A percentile compares a stretch with the other conserved stretches of the same genome.
Evolutionary conservation across 2,329 filamentous ascomycete species (phyloP).

Genomic region (Lachnellula cervina): DNA sequence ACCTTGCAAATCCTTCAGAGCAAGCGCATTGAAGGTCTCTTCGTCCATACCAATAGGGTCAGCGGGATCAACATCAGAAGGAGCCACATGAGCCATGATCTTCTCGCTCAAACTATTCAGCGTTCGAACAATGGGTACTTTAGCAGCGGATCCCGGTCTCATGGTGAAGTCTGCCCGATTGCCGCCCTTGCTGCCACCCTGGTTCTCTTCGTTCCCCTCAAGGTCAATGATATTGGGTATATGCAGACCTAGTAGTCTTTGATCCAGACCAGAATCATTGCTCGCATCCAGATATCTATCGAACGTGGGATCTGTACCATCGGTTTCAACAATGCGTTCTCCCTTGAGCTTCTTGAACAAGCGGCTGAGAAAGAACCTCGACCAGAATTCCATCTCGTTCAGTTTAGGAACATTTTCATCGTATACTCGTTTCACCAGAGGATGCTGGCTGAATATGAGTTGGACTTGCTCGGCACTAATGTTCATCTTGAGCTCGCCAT

Average conservation of each 20-base stretch:
- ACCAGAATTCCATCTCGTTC: conserved; percentile 81
- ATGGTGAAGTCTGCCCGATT: conserved; percentile 89
- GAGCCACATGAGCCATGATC: conserved; percentile 81
- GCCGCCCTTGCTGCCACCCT: conserved; percentile 74
- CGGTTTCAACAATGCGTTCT: conserved; percentile 74
- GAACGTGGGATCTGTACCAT: conserved; percentile 71
- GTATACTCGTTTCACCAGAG: conserved; percentile 83
- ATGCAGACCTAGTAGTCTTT: conserved; percentile 54
- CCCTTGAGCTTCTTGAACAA: conserved; percentile 89
- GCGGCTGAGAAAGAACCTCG: conserved; percentile 85
- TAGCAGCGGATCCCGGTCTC: conserved; percentile 67
- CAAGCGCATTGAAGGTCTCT: conserved; percentile 67
- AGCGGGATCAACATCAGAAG: conserved; percentile 66
- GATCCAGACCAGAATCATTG: conserved; percentile 51
- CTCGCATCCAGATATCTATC: conserved; percentile 80
- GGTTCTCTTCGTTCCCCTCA: conserved; percentile 90
- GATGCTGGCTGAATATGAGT: conserved; percentile 89
- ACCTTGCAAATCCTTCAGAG: conserved; percentile 73
- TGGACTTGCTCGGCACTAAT: conserved; percentile 90
- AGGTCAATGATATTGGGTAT: conserved; percentile 89
- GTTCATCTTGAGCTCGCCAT: conserved; percentile 72
- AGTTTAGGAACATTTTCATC: conserved; percentile 87
- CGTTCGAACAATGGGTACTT: conserved; percentile 82
- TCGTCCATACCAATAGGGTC: conserved; percentile 65
- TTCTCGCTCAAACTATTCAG: conserved; percentile 90